Base-by-base conservation (phyloP, 2,329 filamentous ascomycete genomes). In the Botrytis tulipae region DNA sequence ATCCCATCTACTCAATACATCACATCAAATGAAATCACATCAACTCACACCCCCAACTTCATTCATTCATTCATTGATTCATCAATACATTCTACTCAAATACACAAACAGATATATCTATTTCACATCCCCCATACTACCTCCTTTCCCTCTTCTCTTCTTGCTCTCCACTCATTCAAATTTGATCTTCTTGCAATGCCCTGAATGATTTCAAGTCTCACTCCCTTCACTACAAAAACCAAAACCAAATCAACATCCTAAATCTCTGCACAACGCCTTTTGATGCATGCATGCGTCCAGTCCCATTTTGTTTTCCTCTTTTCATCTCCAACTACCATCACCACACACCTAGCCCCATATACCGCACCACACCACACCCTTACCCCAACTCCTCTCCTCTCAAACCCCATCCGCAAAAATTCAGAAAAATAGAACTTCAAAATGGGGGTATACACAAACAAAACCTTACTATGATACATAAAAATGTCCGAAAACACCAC, bases 391-490 rank as follows among this genome's bases (percentile, higher is more conserved):
- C 62, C 9, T 25, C 40, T 42, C 10, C 59, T 9, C 32, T 40
- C 62, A 22, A 54, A 25, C n/a, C 10, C 22, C 8, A 32, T 32
- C 16, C 18, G 48, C 48, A 54, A 48, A 44, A 57, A 57, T 40
- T n/a, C 29, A 40, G 25, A 67, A 42, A 57, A 57, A 42, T 18
- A 8, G 29, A 40, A 61, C 22, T 37, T 42, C n/a, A 63, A 63
- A 29, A 37, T 25, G 32, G 66, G 66, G 66, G 66, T 69, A 69
- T 69, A 69, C 66, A 57, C 48, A 42, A 42, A 42, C 48, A 57
- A 69, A 69, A 42, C 29, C 48, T 29, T 68, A 8, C n/a, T 42
- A 42, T 12, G 10, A 14, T 42, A 57, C 35, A 69, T 42, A 25
- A 32, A 42, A 42, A 54, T 20, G 29, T 18, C 40, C 48, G 22